These are phyloP conservation scores for Xylaria arbuscula DNA, from an alignment of 2,329 filamentous ascomycete species.

Conservation along the genomic window DNA sequence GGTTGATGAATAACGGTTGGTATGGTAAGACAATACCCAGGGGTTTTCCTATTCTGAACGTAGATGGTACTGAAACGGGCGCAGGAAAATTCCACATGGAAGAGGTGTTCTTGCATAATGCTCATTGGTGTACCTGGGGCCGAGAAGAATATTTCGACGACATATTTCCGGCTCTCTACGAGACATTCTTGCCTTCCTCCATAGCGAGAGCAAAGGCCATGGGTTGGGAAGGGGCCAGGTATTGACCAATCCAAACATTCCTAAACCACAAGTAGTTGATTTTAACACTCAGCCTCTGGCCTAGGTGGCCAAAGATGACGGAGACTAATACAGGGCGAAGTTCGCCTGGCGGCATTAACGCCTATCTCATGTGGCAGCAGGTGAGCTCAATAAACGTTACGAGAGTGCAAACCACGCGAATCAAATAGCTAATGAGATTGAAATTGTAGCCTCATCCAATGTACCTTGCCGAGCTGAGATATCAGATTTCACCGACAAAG, in stretches of 20 bases:
- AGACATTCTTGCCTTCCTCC: constrained; percentile 50
- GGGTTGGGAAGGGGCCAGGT: constrained; percentile 52
- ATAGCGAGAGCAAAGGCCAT: constrained; percentile 47
- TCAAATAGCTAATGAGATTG: not conserved
- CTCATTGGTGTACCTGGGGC: constrained; percentile 56
- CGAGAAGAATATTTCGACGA: constrained; percentile 52
- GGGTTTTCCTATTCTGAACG: not conserved
- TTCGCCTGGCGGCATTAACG: constrained; percentile 63
- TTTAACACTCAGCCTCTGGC: not conserved
- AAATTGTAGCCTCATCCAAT: constrained; percentile 57
- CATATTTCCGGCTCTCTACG: constrained; percentile 53
- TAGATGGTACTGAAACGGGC: constrained; percentile 5
- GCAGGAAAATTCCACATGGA: constrained; percentile 57
- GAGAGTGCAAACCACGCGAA: not conserved
- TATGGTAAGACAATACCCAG: constrained; percentile 51
- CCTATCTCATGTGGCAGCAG: constrained; percentile 63
- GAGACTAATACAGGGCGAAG: constrained; percentile 57
- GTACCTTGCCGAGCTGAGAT: constrained; percentile 48
- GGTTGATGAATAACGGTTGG: constrained; percentile 60
- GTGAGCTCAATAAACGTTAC: constrained; percentile 20
- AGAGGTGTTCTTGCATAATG: constrained; percentile 57
- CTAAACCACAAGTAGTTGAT: no score
- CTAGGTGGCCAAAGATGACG: constrained; percentile 62
- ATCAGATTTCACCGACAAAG: constrained; percentile 44
- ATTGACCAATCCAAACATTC: not conserved